These are phyloP conservation scores for Raphanus sativus DNA, from an alignment of 345 rosid species.

Conservation along the genomic window DNA sequence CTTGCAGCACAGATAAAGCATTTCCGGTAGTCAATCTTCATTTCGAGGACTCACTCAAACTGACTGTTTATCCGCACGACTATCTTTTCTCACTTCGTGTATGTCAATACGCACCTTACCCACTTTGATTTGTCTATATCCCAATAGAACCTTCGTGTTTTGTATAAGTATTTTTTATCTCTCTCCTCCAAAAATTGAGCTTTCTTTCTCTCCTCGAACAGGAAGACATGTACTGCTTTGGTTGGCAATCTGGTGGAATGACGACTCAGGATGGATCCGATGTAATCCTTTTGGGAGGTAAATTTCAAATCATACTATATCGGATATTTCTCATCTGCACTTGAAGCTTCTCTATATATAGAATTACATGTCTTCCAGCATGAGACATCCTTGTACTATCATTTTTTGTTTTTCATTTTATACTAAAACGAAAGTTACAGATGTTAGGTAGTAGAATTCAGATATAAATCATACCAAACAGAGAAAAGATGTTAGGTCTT, in stretches of 20 bases:
- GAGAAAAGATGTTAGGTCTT: background rate
- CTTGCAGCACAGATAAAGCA: slow-evolving; percentile 69
- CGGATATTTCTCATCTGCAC: background rate
- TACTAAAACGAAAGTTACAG: background rate
- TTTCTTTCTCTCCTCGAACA: slow-evolving; percentile 34
- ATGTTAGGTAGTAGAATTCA: background rate
- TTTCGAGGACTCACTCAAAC: slow-evolving; percentile 63
- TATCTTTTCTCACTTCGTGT: slow-evolving; percentile 69
- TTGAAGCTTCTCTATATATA: background rate
- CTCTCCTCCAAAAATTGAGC: slow-evolving; percentile 3
- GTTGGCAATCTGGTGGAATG: slow-evolving; percentile 73
- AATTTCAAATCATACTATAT: background rate
- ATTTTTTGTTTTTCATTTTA: too few relatives aligned
- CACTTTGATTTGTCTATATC: background rate
- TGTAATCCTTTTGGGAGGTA: slow-evolving; percentile 83
- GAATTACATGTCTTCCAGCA: background rate
- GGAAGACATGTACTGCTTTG: slow-evolving; percentile 76
- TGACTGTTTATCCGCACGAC: slow-evolving; percentile 65
- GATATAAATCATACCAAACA: background rate
- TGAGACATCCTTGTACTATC: background rate
- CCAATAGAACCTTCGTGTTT: background rate
- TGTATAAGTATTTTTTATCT: background rate
- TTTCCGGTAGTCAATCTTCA: slow-evolving; percentile 70
- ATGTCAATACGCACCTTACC: slow-evolving; percentile 38
- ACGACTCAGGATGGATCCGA: slow-evolving; percentile 62